Conservation (phyloP, 768 basidiomycete species). For the Megacollybia marginata region DNA sequence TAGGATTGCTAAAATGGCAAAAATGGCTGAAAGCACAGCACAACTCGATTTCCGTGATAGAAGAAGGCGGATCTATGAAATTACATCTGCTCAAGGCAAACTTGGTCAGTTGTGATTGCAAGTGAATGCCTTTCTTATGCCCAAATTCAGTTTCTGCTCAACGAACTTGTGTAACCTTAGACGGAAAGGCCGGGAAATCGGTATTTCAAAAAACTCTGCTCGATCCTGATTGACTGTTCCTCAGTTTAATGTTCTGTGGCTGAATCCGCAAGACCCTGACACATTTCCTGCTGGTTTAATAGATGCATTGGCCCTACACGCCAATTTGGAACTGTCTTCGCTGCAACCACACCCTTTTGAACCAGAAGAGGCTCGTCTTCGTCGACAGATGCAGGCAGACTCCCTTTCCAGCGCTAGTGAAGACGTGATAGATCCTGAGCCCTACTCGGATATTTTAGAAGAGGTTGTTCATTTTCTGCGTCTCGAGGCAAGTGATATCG, state of each 20-base stretch:
- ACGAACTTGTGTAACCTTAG: constrained; percentile 66
- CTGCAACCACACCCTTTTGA: not conserved
- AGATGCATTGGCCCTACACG: constrained; percentile 44
- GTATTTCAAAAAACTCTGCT: constrained; percentile 3
- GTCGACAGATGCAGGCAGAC: constrained; percentile 69
- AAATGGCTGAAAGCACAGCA: constrained; percentile 43
- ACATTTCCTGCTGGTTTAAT: constrained; percentile 62
- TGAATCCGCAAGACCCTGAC: constrained; percentile 58
- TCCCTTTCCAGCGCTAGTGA: constrained; percentile 45
- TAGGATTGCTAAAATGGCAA: constrained; percentile 67
- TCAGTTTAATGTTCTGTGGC: constrained; percentile 79
- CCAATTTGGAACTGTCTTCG: constrained; percentile 12
- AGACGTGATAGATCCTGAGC: constrained; percentile 18
- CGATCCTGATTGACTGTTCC: constrained; percentile 1
- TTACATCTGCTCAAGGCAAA: constrained; percentile 64
- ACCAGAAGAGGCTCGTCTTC: constrained; percentile 41
- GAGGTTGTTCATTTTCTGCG: constrained; percentile 63
- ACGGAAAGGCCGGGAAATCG: constrained; percentile 63
- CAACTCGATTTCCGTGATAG: constrained; percentile 64
- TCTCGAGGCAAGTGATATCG: constrained; percentile 39
- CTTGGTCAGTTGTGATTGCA: constrained; percentile 32
- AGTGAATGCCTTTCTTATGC: constrained; percentile 1
- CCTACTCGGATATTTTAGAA: constrained; percentile 50
- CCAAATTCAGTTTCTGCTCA: constrained; percentile 40
- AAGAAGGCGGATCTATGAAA: constrained; percentile 66